Base-by-base conservation (phyloP, 192 early-diverging fungal genomes). In the Diversispora eburnea region DNA sequence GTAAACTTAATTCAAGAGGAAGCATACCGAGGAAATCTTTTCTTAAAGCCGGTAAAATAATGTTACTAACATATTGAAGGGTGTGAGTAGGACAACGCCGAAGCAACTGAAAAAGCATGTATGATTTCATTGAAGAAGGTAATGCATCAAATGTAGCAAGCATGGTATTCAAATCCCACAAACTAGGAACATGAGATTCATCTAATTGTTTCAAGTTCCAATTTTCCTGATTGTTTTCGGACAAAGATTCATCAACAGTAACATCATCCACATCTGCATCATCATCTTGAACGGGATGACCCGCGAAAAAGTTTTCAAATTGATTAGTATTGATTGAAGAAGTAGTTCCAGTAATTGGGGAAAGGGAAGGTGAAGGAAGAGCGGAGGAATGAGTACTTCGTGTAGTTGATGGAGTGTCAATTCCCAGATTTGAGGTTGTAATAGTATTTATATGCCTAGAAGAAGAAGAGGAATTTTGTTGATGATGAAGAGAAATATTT, bases 1-100 rank as follows among this genome's bases (percentile, higher is more conserved):
- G 89, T 59, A 91, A 85, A 43, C 85, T 77, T 22, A 92, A 77
- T 70, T 94, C 91, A 8, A 80, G 51, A 6, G 93, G 93, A 72
- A 94, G 78, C 8, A 83, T 82, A 17, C 85, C 86, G 8, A 99
- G 68, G 80, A 98, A 96, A 82, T 99, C 95, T 74, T 92, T 88
- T 74, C 95, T 93, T 75, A 98, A 85, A 15, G 91, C 89, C 2
- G 98, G 94, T 55, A 93, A 80, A 67, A 99, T 89, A n/a, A 95
- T 81, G 42, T 91, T 88, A 64, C 90, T 89, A n/a, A 95, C 90
- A 82, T 95, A 95, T 81, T 98, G 95, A 67, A 99, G 86, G 3
- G 91, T 90, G 3, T 89, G 82, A 3, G 90, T 87, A 8, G 92
- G 88, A 20, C 89, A 94, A 17, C 94, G 88, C 22, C 91, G 88